phyloP scores from a whole-genome alignment of 1,284 basidiomycete species.

The Porogramme epimiltina region DNA sequence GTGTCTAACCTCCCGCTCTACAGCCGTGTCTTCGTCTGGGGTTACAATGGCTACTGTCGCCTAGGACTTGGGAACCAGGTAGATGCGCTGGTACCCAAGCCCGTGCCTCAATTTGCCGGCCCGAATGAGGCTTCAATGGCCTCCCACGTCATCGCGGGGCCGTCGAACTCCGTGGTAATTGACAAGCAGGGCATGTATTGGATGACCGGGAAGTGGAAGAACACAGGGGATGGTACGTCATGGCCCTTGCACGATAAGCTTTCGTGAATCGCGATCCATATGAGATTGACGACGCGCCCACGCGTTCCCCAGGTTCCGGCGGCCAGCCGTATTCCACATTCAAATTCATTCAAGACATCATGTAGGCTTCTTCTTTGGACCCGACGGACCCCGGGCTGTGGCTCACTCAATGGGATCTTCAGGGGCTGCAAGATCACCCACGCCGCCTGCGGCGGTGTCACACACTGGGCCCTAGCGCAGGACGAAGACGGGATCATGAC shows the following conservation, averaged over 20 bases:
- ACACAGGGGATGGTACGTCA: conserved; percentile 80
- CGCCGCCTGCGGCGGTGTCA: conserved; percentile 84
- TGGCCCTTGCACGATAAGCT: too few relatives aligned
- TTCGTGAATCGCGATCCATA: conserved; percentile 17
- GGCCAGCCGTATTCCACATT: conserved; percentile 85
- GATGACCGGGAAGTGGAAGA: conserved; percentile 92
- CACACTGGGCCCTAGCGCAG: conserved; percentile 81
- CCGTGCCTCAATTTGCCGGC: conserved; percentile 83
- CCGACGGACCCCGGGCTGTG: neutral
- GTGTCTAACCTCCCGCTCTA: conserved; percentile 10
- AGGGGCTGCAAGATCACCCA: conserved; percentile 75
- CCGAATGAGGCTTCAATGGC: conserved; percentile 69
- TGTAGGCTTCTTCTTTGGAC: conserved; percentile 42
- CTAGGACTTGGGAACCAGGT: conserved; percentile 85
- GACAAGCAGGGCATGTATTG: conserved; percentile 84
- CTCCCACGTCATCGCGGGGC: conserved; percentile 73
- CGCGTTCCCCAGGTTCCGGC: conserved; percentile 62
- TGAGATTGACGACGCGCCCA: conserved; percentile 10
- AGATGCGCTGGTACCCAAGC: conserved; percentile 74
- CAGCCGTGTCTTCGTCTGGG: conserved; percentile 85
- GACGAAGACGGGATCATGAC: conserved; percentile 78
- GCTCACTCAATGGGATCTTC: conserved; percentile 4
- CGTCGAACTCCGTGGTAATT: conserved; percentile 81
- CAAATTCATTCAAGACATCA: conserved; percentile 80
- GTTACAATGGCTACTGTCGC: conserved; percentile 82